These are phyloP conservation scores for Claviceps digitariae DNA, from an alignment of 2,329 filamentous ascomycete species.

Conservation along the genomic window DNA sequence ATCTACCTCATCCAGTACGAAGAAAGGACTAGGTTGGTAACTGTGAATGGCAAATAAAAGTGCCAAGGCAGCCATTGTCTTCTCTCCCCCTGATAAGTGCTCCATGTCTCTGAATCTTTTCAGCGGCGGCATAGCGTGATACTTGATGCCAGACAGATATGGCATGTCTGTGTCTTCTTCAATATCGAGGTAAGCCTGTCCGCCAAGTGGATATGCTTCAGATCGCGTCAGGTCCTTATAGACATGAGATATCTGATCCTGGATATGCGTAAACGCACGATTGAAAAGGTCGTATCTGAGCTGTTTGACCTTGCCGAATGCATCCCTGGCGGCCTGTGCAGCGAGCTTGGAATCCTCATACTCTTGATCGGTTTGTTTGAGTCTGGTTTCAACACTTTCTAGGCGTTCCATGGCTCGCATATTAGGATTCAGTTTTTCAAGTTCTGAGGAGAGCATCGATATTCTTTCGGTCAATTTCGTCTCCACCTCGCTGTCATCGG, in stretches of 20 bases:
- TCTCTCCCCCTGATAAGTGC: conserved; percentile 90
- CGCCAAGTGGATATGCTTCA: conserved; percentile 83
- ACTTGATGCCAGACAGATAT: conserved; percentile 91
- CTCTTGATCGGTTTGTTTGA: conserved; percentile 75
- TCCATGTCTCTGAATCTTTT: conserved; percentile 99
- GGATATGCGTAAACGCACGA: conserved; percentile 88
- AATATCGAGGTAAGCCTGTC: conserved; percentile 77
- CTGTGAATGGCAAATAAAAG: conserved; percentile 93
- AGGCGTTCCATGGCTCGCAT: conserved; percentile 91
- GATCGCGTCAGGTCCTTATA: conserved; percentile 93
- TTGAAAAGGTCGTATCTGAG: conserved; percentile 85
- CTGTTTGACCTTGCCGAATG: conserved; percentile 70
- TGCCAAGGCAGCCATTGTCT: conserved; percentile 96
- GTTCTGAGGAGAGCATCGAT: conserved; percentile 55
- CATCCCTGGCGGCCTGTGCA: conserved; percentile 63
- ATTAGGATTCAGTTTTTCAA: conserved; percentile 93
- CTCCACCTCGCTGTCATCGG: conserved; percentile 57
- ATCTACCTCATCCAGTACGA: conserved; percentile 95
- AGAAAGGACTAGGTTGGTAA: conserved; percentile 92
- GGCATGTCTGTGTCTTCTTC: conserved; percentile 91
- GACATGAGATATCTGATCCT: conserved; percentile 82
- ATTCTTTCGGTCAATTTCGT: conserved; percentile 68
- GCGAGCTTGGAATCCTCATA: conserved; percentile 72
- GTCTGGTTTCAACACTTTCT: conserved; percentile 68
- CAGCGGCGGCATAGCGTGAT: conserved; percentile 95